Conservation (phyloP, 2,329 filamentous ascomycete species). For the Claviceps sp. region DNA sequence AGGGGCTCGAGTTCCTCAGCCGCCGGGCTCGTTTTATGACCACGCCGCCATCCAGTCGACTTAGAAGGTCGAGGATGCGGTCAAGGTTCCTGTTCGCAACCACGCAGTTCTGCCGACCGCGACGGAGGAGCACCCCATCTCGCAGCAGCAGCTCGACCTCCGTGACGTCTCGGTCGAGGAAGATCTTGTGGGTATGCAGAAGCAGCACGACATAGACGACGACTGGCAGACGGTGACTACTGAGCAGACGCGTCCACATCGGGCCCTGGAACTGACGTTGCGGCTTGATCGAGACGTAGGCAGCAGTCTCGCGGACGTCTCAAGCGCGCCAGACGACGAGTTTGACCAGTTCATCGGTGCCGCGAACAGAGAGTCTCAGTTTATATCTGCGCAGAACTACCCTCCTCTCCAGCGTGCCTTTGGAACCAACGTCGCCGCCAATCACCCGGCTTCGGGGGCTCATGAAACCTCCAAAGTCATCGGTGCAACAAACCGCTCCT, state of each 20-base stretch:
- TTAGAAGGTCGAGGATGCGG: conserved; percentile 27
- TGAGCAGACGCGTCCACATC: conserved; percentile 12
- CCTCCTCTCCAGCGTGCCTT: background rate
- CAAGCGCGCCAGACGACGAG: conserved; percentile 19
- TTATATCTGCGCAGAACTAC: background rate
- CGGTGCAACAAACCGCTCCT: background rate
- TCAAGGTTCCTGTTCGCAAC: conserved; percentile 21
- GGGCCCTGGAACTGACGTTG: conserved; percentile 12
- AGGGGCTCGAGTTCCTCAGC: background rate
- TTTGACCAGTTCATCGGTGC: conserved; percentile 5
- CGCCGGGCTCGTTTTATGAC: conserved; percentile 22
- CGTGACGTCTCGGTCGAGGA: background rate
- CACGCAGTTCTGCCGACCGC: conserved; percentile 1
- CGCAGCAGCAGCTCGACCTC: conserved; percentile 1
- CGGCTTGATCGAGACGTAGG: conserved; percentile 18
- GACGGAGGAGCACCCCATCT: conserved; percentile 4
- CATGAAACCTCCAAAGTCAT: too few relatives aligned
- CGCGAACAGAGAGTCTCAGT: background rate
- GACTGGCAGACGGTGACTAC: conserved; percentile 26
- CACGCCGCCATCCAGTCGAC: conserved; percentile 22
- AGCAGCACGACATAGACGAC: conserved; percentile 10
- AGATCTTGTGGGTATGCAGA: conserved; percentile 3
- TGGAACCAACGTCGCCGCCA: background rate
- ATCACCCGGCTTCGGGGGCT: background rate
- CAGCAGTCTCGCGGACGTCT: conserved; percentile 32